These are phyloP conservation scores for Trichocomaceae sp. DNA, from an alignment of 2,329 filamentous ascomycete genomes.

Conservation along the genomic window DNA sequence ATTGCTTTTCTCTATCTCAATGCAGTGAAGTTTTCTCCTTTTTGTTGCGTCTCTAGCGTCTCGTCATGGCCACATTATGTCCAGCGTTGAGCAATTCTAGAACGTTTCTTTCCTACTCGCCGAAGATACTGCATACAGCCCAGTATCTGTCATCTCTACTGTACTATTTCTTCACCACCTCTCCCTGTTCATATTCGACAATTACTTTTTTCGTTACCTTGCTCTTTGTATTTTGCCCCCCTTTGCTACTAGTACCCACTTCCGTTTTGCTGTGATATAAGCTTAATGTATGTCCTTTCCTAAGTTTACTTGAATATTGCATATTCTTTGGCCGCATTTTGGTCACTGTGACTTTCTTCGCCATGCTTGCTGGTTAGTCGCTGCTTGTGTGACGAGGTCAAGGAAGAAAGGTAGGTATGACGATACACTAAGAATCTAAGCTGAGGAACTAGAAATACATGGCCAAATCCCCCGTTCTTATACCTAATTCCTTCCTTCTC, in stretches of 20 bases:
- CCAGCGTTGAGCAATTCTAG: slow-evolving; percentile 2
- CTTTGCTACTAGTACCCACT: neutral
- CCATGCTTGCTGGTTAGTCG: neutral
- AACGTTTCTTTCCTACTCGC: neutral
- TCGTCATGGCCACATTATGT: neutral
- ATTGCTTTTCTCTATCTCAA: slow-evolving; percentile 2
- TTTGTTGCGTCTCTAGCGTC: slow-evolving; percentile 10
- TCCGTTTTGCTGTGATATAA: neutral
- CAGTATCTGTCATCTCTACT: neutral
- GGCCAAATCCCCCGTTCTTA: too few species aligned
- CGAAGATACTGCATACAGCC: neutral
- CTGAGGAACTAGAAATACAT: too few species aligned
- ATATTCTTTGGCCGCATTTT: neutral
- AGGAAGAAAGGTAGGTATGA: too few species aligned
- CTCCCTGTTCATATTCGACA: neutral
- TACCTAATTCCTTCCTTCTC: too few species aligned
- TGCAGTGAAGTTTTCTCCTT: slow-evolving; percentile 1
- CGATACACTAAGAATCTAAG: too few species aligned
- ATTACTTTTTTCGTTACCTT: neutral
- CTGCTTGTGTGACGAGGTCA: neutral
- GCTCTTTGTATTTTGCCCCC: neutral
- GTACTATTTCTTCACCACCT: neutral
- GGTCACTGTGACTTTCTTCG: neutral
- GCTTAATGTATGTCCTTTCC: neutral
- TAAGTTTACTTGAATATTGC: neutral